Evolutionary conservation across 1,139 yeast genomes (phyloP), one percentile per base, ranked within the genome.

Genomic region (Nadsonia commutata): DNA sequence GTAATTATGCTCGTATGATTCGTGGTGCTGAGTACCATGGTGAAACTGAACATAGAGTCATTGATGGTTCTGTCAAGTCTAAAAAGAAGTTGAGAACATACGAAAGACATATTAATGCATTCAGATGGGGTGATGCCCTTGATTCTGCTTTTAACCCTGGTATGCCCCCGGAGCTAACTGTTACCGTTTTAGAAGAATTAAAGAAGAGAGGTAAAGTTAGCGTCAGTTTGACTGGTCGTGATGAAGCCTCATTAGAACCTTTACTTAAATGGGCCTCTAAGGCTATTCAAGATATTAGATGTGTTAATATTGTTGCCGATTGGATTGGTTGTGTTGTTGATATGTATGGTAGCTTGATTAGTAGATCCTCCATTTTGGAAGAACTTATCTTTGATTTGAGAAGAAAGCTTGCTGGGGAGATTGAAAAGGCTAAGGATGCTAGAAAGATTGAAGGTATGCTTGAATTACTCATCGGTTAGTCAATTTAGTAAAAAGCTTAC

Each of bases 401-500:
- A 54, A 48, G 47, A 22, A 76, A 75, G 55, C 71, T 88, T 38
- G 72, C 72, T 47, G 59, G 65, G 33, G 96, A 88, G 63, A 76
- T 86, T 37, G 71, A 69, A 47, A 79, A 80, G 56, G 84, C 95
- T 40, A 76, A 78, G 57, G 95, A 88, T 58, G 95, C 97, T 7
- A 81, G 80, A 60, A 81, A 78, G 58, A 78, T 90, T 42, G 85
- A 82, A 54, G 98, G 98, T 48, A 90, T 90, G 97, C 69, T 90
- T 54, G 93, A 85, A 61, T 64, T 90, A 52, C 69, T 88, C 53
- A 76, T 71, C 21, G 41, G 46, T 36, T 46, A 43, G 22, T 27
- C 33, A 4, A n/a, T n/a, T n/a, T n/a, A n/a, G n/a, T n/a, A n/a
- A n/a, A n/a, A n/a, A 23, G 31, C 18, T 7, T 5, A 36, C 5